Conservation (phyloP, 495 filamentous ascomycete species). For the Hapsidospora chrysogenum region DNA sequence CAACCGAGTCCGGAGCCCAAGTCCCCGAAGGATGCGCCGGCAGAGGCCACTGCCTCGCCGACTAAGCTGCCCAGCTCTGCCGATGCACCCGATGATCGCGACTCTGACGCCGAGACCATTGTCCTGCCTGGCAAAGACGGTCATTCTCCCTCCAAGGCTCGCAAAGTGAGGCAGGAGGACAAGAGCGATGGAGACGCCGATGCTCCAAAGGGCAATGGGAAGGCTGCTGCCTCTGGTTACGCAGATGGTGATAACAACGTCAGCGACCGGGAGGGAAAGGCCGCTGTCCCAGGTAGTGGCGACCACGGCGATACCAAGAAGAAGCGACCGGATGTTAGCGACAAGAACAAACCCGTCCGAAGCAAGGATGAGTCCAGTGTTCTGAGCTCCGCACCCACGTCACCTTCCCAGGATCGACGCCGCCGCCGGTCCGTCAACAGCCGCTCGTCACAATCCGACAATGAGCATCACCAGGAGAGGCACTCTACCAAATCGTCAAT, state of each 20-base stretch:
- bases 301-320: conserved; percentile 29
- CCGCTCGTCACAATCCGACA: conserved; percentile 23
- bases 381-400: conserved; percentile 36
- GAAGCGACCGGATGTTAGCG: conserved; percentile 14
- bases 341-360: conserved; percentile 21
- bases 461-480: conserved; percentile 22
- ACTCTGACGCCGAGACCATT: conserved; percentile 72
- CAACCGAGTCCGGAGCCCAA: conserved; percentile 17
- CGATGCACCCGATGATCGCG: conserved; percentile 26
- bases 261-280: conserved; percentile 3
- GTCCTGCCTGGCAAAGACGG: conserved; percentile 59
- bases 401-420: conserved; percentile 21
- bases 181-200: conserved; percentile 38
- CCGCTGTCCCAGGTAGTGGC: conserved; percentile 2
- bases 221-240: conserved; percentile 9
- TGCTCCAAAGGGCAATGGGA: conserved; percentile 18
- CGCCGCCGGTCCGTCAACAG: conserved; percentile 22
- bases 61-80: not conserved
- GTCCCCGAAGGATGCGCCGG: not conserved
- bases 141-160: conserved; percentile 47
- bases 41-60: not conserved
- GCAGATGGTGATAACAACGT: conserved; percentile 9
- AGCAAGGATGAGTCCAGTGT: conserved; percentile 32
- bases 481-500: conserved; percentile 17
- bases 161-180: conserved; percentile 54